Percentiles rank a stretch among this genome's conserved stretches.
Conservation (phyloP, 2,329 filamentous ascomycete genomes). For the Fusarium ramigenum region DNA sequence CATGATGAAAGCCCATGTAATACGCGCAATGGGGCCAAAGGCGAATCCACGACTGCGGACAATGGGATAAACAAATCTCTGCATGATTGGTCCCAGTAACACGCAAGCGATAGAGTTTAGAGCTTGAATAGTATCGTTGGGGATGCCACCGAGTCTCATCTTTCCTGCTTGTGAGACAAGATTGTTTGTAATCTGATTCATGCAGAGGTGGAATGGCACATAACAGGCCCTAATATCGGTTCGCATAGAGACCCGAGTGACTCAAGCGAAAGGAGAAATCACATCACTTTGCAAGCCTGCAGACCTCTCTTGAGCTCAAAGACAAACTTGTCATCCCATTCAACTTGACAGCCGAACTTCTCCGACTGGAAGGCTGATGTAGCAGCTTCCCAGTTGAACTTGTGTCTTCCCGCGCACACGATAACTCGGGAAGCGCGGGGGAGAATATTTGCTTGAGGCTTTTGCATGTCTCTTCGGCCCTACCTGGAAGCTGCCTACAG, state of each 20-base stretch:
- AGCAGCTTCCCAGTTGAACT: background rate
- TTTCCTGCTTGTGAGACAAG: background rate
- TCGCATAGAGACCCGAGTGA: too few species aligned
- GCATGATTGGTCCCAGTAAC: background rate
- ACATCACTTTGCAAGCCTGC: background rate
- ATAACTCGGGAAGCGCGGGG: background rate
- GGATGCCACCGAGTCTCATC: background rate
- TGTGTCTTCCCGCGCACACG: background rate
- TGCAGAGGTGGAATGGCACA: background rate
- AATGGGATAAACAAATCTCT: background rate
- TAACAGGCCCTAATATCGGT: background rate
- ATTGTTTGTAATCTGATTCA: constrained; percentile 4
- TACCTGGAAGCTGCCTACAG: background rate
- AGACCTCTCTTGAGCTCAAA: constrained; percentile 3
- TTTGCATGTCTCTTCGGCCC: background rate
- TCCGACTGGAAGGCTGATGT: background rate
- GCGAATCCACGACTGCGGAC: background rate
- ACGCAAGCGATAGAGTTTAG: background rate
- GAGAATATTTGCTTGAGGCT: background rate
- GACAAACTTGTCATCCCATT: background rate
- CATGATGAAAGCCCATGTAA: background rate
- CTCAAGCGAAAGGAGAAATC: background rate
- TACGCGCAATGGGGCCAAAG: background rate
- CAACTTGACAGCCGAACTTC: background rate
- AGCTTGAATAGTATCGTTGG: constrained; percentile 2